These are phyloP conservation scores for Trichosporon sp. DNA, from an alignment of 1,284 basidiomycete species.

Conservation along the genomic window DNA sequence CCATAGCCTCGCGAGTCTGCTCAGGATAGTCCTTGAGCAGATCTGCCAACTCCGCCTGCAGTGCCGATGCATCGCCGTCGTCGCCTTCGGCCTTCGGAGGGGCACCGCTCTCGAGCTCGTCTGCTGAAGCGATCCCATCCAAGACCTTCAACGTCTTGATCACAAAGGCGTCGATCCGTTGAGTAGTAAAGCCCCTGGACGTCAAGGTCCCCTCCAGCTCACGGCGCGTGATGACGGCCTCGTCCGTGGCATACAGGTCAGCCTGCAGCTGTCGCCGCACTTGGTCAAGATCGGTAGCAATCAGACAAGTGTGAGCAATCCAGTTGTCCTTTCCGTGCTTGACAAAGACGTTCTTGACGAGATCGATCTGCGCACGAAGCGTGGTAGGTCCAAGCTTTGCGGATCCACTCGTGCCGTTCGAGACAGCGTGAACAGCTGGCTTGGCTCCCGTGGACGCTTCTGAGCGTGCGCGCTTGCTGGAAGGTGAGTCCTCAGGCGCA, in stretches of 20 bases:
- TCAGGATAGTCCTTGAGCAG: conserved; percentile 26
- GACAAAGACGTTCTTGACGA: conserved; percentile 31
- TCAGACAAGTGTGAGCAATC: conserved; percentile 45
- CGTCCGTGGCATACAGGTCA: conserved; percentile 40
- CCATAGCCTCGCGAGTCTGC: conserved; percentile 39
- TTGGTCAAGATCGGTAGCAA: conserved; percentile 39
- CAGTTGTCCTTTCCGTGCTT: conserved; percentile 40
- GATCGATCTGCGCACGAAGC: conserved; percentile 27
- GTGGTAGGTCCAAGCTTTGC: conserved; percentile 33
- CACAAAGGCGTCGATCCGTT: conserved; percentile 37
- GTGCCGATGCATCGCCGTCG: conserved; percentile 11
- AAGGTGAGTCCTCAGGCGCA: not conserved
- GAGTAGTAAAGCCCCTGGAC: conserved; percentile 26
- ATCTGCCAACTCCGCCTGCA: conserved; percentile 25
- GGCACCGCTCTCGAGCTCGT: conserved; percentile 24
- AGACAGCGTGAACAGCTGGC: not conserved
- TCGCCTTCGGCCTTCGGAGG: not conserved
- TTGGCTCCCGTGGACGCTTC: not conserved
- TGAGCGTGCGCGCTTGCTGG: not conserved
- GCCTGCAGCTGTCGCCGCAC: conserved; percentile 35
- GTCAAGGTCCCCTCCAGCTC: conserved; percentile 31
- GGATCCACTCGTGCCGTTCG: not conserved
- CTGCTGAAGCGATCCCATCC: conserved; percentile 42
- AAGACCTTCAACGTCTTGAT: conserved; percentile 42
- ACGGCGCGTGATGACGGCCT: conserved; percentile 29